phyloP scores from a whole-genome alignment of 352 stramenopile species.

The Phytophthora pisi region DNA sequence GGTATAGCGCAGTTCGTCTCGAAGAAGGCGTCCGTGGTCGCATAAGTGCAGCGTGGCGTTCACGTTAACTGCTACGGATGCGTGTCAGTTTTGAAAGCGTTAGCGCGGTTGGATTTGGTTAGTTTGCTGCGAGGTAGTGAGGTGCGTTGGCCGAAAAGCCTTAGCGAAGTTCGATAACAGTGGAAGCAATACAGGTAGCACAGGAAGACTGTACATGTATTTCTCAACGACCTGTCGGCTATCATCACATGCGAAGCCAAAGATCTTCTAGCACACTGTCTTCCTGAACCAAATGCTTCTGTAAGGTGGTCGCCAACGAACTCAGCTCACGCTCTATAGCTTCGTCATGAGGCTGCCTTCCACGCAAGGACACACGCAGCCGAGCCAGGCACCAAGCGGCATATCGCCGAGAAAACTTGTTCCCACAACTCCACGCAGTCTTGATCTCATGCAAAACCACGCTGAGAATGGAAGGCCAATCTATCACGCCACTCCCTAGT shows the following conservation, averaged over 20 bases:
- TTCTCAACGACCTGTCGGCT: not conserved
- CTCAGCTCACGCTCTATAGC: constrained; percentile 8
- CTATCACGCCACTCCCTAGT: constrained; percentile 5
- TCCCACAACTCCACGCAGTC: constrained; percentile 45
- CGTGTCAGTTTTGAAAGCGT: constrained; percentile 25
- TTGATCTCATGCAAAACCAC: constrained; percentile 46
- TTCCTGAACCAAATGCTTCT: constrained; percentile 21
- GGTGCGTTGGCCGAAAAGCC: too few species aligned
- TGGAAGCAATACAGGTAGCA: not conserved
- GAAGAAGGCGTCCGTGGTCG: constrained; percentile 16
- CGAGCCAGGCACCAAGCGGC: constrained; percentile 52
- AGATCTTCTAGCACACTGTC: constrained; percentile 39
- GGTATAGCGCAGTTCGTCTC: constrained; percentile 66
- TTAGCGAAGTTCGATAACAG: not conserved
- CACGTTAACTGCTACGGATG: constrained; percentile 2
- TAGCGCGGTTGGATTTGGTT: constrained; percentile 5
- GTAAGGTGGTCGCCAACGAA: constrained; percentile 16
- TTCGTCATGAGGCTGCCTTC: not conserved
- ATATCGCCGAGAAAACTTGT: constrained; percentile 55
- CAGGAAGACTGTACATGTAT: not conserved
- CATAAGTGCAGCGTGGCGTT: constrained; percentile 2
- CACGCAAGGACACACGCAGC: constrained; percentile 23
- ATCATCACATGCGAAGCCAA: constrained; percentile 26
- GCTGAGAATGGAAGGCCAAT: constrained; percentile 15
- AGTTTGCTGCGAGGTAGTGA: not conserved